phyloP scores from a whole-genome alignment of 495 filamentous ascomycete species.

The Aspergillus carlsbadensis region DNA sequence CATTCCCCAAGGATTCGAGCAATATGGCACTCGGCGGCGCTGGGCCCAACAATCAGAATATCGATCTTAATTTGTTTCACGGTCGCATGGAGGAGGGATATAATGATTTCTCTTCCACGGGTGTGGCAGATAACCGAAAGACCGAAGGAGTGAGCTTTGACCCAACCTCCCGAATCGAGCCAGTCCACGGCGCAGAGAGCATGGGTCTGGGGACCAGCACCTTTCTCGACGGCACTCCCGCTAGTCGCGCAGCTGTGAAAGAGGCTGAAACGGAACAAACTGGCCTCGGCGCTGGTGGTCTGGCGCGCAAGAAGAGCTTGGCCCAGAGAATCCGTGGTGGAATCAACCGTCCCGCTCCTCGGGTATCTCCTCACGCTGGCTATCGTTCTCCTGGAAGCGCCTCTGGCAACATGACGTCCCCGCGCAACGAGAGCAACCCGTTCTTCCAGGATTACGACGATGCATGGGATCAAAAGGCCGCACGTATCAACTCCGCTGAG shows the following conservation, averaged over 20 bases:
- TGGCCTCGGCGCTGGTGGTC: slow-evolving; percentile 46
- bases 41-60: slow-evolving; percentile 77
- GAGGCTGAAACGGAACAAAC: slow-evolving; percentile 27
- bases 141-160: slow-evolving; percentile 54
- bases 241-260: slow-evolving; percentile 72
- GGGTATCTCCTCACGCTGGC: slow-evolving; percentile 54
- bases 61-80: slow-evolving; percentile 81
- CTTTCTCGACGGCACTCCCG: slow-evolving; percentile 92
- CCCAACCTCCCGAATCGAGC: slow-evolving; percentile 57
- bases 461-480: slow-evolving; percentile 68
- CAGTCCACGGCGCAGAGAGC: slow-evolving; percentile 79
- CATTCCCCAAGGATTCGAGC: slow-evolving; percentile 84
- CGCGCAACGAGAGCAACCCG: slow-evolving; percentile 65
- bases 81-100: slow-evolving; percentile 83
- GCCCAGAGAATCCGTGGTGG: slow-evolving; percentile 80
- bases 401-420: slow-evolving; percentile 33
- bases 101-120: slow-evolving; percentile 64
- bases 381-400: slow-evolving; percentile 24
- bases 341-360: slow-evolving; percentile 52
- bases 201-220: slow-evolving; percentile 91
- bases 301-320: slow-evolving; percentile 89
- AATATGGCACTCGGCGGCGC: slow-evolving; percentile 92
- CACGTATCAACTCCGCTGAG: slow-evolving; percentile 56
- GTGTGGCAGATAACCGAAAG: slow-evolving; percentile 33
- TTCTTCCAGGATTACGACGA: slow-evolving; percentile 85